Percentiles rank a stretch among this genome's conserved stretches.
These are phyloP conservation scores for Capsella bursapastoris DNA, from an alignment of 345 rosid species.

Conservation along the genomic window DNA sequence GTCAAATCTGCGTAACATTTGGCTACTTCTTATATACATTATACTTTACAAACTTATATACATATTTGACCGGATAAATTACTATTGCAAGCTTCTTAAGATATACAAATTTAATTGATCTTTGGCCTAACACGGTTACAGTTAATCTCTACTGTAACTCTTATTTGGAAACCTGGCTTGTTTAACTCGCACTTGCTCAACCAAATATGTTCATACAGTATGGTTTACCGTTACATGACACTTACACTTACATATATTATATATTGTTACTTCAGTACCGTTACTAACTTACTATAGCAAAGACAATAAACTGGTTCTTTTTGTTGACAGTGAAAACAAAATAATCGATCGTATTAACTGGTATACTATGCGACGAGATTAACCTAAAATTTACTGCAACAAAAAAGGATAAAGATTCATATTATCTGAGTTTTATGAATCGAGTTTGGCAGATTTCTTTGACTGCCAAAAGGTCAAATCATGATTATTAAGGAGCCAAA, in stretches of 20 bases:
- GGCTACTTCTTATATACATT: neutral
- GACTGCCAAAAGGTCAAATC: slow-evolving; percentile 50
- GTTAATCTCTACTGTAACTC: neutral
- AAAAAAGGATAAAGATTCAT: neutral
- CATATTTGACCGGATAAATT: neutral
- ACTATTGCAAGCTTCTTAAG: neutral
- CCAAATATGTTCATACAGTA: neutral
- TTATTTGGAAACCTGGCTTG: neutral
- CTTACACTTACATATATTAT: neutral
- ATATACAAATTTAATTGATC: neutral
- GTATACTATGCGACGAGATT: neutral
- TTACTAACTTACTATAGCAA: neutral
- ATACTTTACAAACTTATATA: neutral
- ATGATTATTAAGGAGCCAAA: slow-evolving; percentile 46
- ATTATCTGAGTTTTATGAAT: slow-evolving; percentile 13
- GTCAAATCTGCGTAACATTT: slow-evolving; percentile 38
- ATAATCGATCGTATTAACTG: neutral
- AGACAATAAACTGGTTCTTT: neutral
- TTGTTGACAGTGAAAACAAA: neutral
- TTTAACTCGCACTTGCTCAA: neutral
- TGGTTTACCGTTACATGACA: slow-evolving; percentile 20
- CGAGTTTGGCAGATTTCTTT: slow-evolving; percentile 44
- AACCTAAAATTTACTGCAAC: neutral
- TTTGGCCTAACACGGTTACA: slow-evolving; percentile 3
- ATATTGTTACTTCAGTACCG: neutral